Evolutionary conservation across 306 rosid genomes (phyloP).

Genomic region (Echinosophora koreensis): DNA sequence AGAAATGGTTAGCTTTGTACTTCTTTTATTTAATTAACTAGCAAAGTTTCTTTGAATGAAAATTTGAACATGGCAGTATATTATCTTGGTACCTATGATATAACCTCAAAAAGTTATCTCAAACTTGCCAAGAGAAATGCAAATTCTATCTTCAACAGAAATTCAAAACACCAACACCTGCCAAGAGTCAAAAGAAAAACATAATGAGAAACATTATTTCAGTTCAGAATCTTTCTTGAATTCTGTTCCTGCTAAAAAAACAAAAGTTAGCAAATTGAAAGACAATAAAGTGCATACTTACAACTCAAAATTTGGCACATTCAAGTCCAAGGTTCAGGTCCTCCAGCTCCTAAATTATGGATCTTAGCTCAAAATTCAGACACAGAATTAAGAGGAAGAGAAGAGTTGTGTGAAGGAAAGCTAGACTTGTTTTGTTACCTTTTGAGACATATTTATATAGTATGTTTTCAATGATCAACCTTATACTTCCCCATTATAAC

Average conservation of each 20-base stretch:
- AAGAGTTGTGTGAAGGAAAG: slow-evolving; percentile 24
- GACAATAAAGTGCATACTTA: slow-evolving; percentile 18
- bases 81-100: background rate
- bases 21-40: background rate
- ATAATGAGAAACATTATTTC: slow-evolving; percentile 29
- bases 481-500: slow-evolving; percentile 40
- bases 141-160: slow-evolving; percentile 17
- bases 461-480: slow-evolving; percentile 38
- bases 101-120: background rate
- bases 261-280: background rate
- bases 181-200: background rate
- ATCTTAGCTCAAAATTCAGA: slow-evolving; percentile 10
- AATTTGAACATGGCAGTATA: background rate
- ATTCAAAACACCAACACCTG: background rate
- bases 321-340: slow-evolving; percentile 22
- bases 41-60: slow-evolving; percentile 13
- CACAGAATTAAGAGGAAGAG: slow-evolving; percentile 19
- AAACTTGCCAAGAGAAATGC: background rate
- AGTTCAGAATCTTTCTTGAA: slow-evolving; percentile 45
- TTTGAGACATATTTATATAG: slow-evolving; percentile 49
- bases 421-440: slow-evolving; percentile 8
- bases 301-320: background rate
- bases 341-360: slow-evolving; percentile 29
- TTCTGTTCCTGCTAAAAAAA: slow-evolving; percentile 20
- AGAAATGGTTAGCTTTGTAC: background rate